A percentile compares a stretch with the other conserved stretches of the same genome.
These are phyloP conservation scores for Termitomyces eurrhizus DNA, from an alignment of 768 basidiomycete species.

Conservation along the genomic window DNA sequence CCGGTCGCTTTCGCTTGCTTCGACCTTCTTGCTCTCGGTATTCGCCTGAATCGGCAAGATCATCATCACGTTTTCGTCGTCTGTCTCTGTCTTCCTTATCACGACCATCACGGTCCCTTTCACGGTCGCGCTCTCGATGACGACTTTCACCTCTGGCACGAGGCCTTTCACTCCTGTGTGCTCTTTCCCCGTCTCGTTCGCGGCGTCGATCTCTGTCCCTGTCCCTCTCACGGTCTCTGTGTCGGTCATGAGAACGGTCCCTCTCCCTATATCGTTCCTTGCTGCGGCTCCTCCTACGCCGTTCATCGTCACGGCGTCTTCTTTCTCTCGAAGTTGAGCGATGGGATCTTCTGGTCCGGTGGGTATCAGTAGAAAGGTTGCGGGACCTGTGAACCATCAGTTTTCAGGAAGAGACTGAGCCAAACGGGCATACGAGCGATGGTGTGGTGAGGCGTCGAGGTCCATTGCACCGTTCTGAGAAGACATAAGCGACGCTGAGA, in stretches of 20 bases:
- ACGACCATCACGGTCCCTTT: slow-evolving; percentile 29
- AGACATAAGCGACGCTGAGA: slow-evolving; percentile 30
- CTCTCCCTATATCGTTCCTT: slow-evolving; percentile 50
- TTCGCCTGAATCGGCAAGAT: slow-evolving; percentile 47
- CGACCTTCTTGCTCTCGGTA: slow-evolving; percentile 49
- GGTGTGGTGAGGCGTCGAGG: slow-evolving; percentile 55
- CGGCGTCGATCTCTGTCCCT: slow-evolving; percentile 44
- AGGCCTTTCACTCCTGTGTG: slow-evolving; percentile 44
- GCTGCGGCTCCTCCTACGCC: slow-evolving; percentile 60
- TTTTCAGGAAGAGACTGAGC: not conserved
- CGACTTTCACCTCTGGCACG: slow-evolving; percentile 52
- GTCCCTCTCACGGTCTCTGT: slow-evolving; percentile 35
- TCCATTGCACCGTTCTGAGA: slow-evolving; percentile 58
- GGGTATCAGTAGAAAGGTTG: slow-evolving; percentile 75
- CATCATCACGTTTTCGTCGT: slow-evolving; percentile 67
- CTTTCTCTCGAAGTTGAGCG: slow-evolving; percentile 67
- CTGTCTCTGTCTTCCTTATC: slow-evolving; percentile 49
- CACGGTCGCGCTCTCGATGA: slow-evolving; percentile 49
- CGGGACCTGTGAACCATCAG: slow-evolving; percentile 43
- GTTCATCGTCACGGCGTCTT: slow-evolving; percentile 54
- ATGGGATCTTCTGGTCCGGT: slow-evolving; percentile 68
- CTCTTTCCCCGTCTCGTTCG: slow-evolving; percentile 47
- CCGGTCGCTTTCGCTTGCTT: slow-evolving; percentile 60
- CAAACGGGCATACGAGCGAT: slow-evolving; percentile 49
- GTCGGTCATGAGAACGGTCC: slow-evolving; percentile 54